These are phyloP conservation scores for Amaranthus tricolor DNA, from an alignment of 179 eudicot species.

Conservation along the genomic window DNA sequence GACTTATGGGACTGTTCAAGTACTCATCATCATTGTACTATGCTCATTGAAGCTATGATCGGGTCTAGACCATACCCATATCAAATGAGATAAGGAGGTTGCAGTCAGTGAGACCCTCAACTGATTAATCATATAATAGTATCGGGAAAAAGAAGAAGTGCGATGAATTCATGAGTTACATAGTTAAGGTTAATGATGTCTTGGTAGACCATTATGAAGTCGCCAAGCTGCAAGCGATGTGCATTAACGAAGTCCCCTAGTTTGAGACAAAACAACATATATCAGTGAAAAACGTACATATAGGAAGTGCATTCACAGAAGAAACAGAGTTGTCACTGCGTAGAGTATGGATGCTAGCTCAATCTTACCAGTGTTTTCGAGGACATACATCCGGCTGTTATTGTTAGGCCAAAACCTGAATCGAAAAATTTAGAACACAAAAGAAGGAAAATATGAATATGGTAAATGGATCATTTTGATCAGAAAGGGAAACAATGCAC, in stretches of 20 bases:
- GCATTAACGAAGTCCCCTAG: constrained; percentile 53
- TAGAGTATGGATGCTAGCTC: background rate
- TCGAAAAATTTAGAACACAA: background rate
- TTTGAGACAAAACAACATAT: background rate
- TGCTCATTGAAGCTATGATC: no score
- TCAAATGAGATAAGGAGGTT: no score
- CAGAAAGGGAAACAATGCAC: background rate
- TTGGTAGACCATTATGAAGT: constrained; percentile 56
- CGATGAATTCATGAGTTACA: constrained; percentile 31
- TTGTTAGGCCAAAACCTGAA: constrained; percentile 86
- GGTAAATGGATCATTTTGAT: background rate
- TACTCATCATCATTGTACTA: no score
- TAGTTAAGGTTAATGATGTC: constrained; percentile 47
- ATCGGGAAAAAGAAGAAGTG: constrained; percentile 3
- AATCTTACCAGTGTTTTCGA: constrained; percentile 63
- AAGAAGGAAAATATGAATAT: background rate
- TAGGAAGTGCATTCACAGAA: background rate
- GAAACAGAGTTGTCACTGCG: background rate
- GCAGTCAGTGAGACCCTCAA: background rate
- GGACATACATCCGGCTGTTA: constrained; percentile 76
- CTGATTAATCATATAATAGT: background rate
- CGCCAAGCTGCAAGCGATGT: constrained; percentile 52
- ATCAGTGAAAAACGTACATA: background rate
- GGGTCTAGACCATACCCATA: no score
- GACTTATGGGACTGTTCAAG: background rate